These are phyloP conservation scores for Penicillium salamii DNA, from an alignment of 495 filamentous ascomycete genomes.

Conservation along the genomic window DNA sequence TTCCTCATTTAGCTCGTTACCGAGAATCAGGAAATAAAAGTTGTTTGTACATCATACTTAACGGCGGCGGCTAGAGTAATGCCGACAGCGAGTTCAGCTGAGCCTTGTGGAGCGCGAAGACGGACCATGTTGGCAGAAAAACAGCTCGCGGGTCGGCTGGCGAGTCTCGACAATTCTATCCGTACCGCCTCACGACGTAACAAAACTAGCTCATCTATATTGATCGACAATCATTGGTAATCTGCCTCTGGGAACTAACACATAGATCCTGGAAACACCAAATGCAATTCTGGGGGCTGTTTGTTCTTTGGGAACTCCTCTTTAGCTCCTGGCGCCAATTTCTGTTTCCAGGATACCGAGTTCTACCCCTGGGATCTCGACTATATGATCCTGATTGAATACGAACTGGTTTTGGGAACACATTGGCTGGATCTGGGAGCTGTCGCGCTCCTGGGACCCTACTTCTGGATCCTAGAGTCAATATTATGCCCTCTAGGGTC, in stretches of 20 bases:
- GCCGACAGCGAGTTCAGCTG: too few species aligned
- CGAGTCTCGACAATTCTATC: too few species aligned
- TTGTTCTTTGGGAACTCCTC: background rate
- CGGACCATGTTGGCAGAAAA: too few species aligned
- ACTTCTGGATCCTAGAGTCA: background rate
- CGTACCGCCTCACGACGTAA: background rate
- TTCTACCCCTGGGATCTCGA: background rate
- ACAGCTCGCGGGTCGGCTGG: too few species aligned
- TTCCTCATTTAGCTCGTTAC: too few species aligned
- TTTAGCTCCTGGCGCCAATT: background rate
- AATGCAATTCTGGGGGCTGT: background rate
- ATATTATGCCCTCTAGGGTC: background rate
- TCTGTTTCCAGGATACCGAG: background rate
- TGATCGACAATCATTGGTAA: too few species aligned
- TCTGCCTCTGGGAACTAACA: background rate
- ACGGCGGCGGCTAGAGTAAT: too few species aligned
- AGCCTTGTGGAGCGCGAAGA: too few species aligned
- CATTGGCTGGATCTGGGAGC: background rate
- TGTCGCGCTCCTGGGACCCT: background rate
- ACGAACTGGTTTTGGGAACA: background rate
- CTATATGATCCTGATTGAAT: background rate
- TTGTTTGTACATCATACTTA: too few species aligned
- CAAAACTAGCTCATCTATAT: too few species aligned
- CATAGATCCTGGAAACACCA: background rate
- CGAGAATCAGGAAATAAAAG: too few species aligned